phyloP scores from a whole-genome alignment of 139 green algal genomes.

The Auxenochlorella protothecoides region DNA sequence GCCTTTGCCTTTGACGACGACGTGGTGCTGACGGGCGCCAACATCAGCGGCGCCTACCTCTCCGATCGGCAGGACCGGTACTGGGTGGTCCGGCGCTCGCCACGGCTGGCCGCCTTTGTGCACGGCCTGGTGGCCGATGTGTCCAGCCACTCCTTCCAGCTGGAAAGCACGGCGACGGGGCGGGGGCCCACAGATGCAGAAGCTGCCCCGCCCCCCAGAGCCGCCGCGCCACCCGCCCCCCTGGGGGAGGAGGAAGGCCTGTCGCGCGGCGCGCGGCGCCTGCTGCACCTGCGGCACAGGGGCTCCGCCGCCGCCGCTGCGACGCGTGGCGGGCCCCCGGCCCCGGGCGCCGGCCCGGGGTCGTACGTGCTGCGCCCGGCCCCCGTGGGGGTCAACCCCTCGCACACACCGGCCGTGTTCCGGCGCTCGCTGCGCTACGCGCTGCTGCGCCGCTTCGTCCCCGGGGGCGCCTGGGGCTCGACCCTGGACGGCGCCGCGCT shows the following conservation, averaged over 20 bases:
- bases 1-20: conserved; percentile 40
- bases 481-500: conserved; percentile 1
- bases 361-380: background rate
- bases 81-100: conserved; percentile 10
- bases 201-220: background rate
- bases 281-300: background rate
- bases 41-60: conserved; percentile 42
- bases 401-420: background rate
- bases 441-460: conserved; percentile 9
- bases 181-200: background rate
- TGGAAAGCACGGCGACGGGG: background rate
- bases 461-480: background rate
- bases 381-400: conserved; percentile 4
- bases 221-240: background rate
- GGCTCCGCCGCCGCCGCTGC: background rate
- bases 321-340: too few species aligned
- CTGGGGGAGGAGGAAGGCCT: background rate
- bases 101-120: conserved; percentile 13
- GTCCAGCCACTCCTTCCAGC: conserved; percentile 15
- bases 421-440: background rate
- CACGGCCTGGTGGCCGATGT: background rate
- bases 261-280: background rate
- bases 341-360: too few species aligned
- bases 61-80: conserved; percentile 38
- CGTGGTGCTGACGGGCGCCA: conserved; percentile 41